Conservation (phyloP, 345 rosid genomes). For the Ceriops zippeliana region DNA sequence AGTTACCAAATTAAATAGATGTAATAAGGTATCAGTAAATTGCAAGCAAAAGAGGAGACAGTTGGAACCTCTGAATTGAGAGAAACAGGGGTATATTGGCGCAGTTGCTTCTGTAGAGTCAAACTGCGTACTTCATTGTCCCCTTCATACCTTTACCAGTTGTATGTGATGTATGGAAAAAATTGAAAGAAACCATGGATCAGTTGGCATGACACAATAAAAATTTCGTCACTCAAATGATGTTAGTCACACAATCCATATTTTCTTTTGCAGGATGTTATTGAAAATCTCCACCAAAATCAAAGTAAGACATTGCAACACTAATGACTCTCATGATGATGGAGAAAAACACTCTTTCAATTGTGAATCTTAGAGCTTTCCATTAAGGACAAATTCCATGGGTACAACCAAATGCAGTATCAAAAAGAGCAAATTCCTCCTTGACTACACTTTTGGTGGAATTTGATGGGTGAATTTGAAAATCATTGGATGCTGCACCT, state of each 20-base stretch:
- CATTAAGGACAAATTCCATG: no score
- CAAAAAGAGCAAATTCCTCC: no score
- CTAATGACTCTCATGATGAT: no score
- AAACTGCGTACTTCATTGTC: conserved; percentile 46
- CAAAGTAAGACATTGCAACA: no score
- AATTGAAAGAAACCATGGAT: neutral
- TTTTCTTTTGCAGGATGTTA: neutral
- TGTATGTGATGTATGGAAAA: conserved; percentile 18
- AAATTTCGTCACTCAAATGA: neutral
- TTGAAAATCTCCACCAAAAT: neutral
- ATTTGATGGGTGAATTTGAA: no score
- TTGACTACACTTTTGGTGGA: no score
- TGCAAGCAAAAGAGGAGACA: conserved; percentile 11
- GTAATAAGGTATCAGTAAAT: neutral
- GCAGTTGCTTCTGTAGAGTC: conserved; percentile 69
- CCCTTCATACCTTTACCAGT: conserved; percentile 58
- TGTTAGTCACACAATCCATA: neutral
- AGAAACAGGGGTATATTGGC: conserved; percentile 68
- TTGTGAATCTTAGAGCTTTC: no score
- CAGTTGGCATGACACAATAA: neutral
- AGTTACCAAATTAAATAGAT: conserved; percentile 4
- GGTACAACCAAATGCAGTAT: no score
- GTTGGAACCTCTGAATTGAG: conserved; percentile 60
- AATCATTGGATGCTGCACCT: no score
- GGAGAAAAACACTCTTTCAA: no score